Percentiles rank a stretch among this genome's conserved stretches.
Evolutionary conservation across 805 yeast species (phyloP).

Genomic region (Priceomyces melissophilus): DNA sequence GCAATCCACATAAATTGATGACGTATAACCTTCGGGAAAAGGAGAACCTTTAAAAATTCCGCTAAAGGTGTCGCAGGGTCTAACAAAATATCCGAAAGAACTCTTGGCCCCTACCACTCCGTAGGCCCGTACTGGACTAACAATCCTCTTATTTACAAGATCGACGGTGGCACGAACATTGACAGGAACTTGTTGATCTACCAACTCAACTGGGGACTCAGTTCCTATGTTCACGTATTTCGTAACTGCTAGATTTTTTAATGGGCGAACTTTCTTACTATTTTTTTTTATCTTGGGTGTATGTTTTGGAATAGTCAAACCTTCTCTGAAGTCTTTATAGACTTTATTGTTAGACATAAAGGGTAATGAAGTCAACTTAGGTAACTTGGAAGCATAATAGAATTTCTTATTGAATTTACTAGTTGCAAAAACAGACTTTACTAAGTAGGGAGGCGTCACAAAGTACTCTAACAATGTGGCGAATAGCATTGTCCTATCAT

Average conservation of each 20-base stretch:
- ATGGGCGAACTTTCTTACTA: constrained; percentile 41
- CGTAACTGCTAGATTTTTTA: constrained; percentile 51
- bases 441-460: constrained; percentile 80
- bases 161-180: constrained; percentile 83
- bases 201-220: constrained; percentile 54
- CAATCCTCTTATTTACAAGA: constrained; percentile 54
- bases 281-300: constrained; percentile 32
- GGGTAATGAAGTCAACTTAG: constrained; percentile 70
- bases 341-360: constrained; percentile 54
- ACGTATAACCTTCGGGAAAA: constrained; percentile 62
- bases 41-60: constrained; percentile 69
- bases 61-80: constrained; percentile 60
- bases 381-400: constrained; percentile 63
- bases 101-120: constrained; percentile 57
- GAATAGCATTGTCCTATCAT: constrained; percentile 46
- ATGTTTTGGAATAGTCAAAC: constrained; percentile 49
- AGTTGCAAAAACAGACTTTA: constrained; percentile 57
- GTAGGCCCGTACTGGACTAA: constrained; percentile 69
- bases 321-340: constrained; percentile 53
- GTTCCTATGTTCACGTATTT: constrained; percentile 77
- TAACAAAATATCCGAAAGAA: constrained; percentile 70
- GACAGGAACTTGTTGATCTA: constrained; percentile 61
- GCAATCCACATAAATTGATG: constrained; percentile 60
- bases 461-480: constrained; percentile 75
- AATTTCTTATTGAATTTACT: constrained; percentile 43